Evolutionary conservation across 2,329 filamentous ascomycete genomes (phyloP).

Genomic region (Penicillium sp.): DNA sequence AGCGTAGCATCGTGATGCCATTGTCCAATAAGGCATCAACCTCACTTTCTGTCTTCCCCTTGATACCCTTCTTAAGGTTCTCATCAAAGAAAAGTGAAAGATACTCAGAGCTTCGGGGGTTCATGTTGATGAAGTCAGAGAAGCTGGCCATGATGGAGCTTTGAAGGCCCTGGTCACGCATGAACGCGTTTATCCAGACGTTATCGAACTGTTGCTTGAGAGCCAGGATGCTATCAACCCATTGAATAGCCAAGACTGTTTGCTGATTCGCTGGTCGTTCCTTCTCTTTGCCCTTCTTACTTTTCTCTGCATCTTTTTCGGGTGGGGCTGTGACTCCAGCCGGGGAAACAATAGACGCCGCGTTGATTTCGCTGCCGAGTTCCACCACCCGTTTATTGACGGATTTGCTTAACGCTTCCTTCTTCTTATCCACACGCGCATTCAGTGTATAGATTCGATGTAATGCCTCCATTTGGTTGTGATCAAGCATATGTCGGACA

Average conservation of each 20-base stretch:
- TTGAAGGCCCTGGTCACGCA: slow-evolving; percentile 73
- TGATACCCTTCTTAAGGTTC: slow-evolving; percentile 89
- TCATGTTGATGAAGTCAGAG: slow-evolving; percentile 90
- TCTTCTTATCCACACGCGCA: slow-evolving; percentile 72
- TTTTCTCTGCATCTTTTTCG: slow-evolving; percentile 53
- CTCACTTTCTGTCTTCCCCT: slow-evolving; percentile 86
- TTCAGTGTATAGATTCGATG: slow-evolving; percentile 80
- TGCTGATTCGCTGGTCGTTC: slow-evolving; percentile 68
- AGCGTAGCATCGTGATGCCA: slow-evolving; percentile 82
- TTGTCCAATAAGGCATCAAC: slow-evolving; percentile 83
- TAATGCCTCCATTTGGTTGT: slow-evolving; percentile 77
- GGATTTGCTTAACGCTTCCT: slow-evolving; percentile 66
- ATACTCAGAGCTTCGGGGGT: slow-evolving; percentile 80
- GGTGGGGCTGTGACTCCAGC: slow-evolving; percentile 48
- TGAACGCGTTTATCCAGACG: slow-evolving; percentile 73
- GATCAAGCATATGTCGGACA: slow-evolving; percentile 85
- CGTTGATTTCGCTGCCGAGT: slow-evolving; percentile 81
- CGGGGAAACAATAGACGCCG: slow-evolving; percentile 54
- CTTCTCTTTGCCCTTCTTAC: slow-evolving; percentile 47
- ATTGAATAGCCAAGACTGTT: slow-evolving; percentile 84
- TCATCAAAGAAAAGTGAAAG: slow-evolving; percentile 97
- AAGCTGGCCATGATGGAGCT: slow-evolving; percentile 84
- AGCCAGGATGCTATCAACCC: slow-evolving; percentile 86
- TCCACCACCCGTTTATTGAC: slow-evolving; percentile 75
- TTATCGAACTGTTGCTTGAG: slow-evolving; percentile 89